Evolutionary conservation across 768 basidiomycete genomes (phyloP).

Genomic region (Candolleomyces aberdarensis): DNA sequence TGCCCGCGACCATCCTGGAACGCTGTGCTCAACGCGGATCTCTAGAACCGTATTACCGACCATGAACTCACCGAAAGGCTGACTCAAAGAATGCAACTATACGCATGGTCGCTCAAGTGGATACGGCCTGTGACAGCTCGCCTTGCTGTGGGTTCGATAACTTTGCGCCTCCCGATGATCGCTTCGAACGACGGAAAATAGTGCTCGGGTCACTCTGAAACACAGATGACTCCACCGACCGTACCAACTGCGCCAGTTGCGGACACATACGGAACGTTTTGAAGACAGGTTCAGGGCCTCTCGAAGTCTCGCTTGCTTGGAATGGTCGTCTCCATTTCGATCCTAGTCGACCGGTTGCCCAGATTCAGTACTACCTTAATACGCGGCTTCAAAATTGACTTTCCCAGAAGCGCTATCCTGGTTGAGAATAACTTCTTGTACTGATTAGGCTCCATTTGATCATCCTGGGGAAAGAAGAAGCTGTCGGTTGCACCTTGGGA

Average conservation of each 20-base stretch:
- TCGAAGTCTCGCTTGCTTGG: no score
- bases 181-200: not conserved
- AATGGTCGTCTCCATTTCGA: no score
- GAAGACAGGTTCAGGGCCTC: no score
- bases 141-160: not conserved
- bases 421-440: not conserved
- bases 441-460: not conserved
- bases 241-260: no score
- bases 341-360: no score
- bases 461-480: not conserved
- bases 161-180: not conserved
- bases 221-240: no score
- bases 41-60: not conserved
- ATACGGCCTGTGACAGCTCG: not conserved
- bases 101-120: not conserved
- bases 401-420: not conserved
- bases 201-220: not conserved
- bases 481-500: not conserved
- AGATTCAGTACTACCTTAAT: no score
- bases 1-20: no score
- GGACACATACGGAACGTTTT: no score
- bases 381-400: not conserved
- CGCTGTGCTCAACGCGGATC: not conserved
- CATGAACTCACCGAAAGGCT: not conserved
- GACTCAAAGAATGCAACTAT: not conserved